Evolutionary conservation across 345 rosid genomes (phyloP), one percentile per base, ranked within the genome.

Genomic region (Ceriops decandra): DNA sequence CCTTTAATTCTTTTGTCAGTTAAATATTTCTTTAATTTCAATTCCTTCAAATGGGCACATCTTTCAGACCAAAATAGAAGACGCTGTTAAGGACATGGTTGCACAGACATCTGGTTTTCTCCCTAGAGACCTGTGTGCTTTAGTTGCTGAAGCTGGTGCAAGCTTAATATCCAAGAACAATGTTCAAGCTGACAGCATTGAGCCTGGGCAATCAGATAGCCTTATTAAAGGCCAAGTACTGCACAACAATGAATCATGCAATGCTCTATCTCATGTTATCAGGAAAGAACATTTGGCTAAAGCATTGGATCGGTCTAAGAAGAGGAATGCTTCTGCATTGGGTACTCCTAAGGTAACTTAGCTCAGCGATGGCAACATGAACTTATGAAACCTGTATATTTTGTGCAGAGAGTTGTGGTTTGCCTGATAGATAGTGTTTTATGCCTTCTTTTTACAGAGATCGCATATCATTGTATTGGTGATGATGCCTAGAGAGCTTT

Each of bases 71-170:
- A 81, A 74, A 79, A 73, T 85, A 38, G 87, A 86, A 67, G 97
- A 90, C 38, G 69, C 79, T 62, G 60, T 87, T 62, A 95, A 90
- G 81, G 93, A 80, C 67, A 70, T 91, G 33, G 88, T 90, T 38
- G 99, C 89, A 67, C 99, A 95, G 84, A 91, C 96, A 27, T 91
- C 97, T 66, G 99, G 97, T 65, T 91, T 88, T 87, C 77, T 90
- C 80, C 96, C 97, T 31, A 87, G 93, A 62, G 99, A 95, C 81
- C 73, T 95, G 72, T 72, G 65, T 8, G 99, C 99, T 65, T 82
- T 95, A 68, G 75, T 91, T 68, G 99, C 99, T 32, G 99, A 95
- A 84, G 86, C 90, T 69, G 92, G 95, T 46, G 90, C 88, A 67
- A 88, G 80, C 84, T 72, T 91, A 76, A 68, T 86, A 70, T 63